Evolutionary conservation across 2,329 filamentous ascomycete species (phyloP).

Genomic region (Elsinoe necatrix): DNA sequence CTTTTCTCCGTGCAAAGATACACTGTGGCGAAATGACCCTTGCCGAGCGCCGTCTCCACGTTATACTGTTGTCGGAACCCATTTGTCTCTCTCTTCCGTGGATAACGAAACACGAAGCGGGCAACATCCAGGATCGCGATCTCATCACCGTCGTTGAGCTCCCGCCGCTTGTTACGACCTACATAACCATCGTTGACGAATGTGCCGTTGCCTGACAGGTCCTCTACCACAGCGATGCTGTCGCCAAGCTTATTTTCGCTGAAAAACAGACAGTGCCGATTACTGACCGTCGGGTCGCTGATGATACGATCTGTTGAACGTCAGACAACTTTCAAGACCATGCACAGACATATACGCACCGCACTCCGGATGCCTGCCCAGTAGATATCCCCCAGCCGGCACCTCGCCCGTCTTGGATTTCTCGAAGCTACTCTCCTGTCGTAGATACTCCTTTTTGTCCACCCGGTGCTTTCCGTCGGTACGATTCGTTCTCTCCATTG

Average conservation of each 20-base stretch:
- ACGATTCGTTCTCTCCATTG: slow-evolving; percentile 33
- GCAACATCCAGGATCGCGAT: slow-evolving; percentile 78
- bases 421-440: slow-evolving; percentile 56
- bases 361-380: slow-evolving; percentile 89
- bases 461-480: slow-evolving; percentile 39
- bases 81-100: slow-evolving; percentile 62
- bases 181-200: slow-evolving; percentile 89
- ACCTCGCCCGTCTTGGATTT: slow-evolving; percentile 40
- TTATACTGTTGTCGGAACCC: slow-evolving; percentile 81
- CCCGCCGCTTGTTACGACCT: slow-evolving; percentile 82
- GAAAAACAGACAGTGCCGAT: slow-evolving; percentile 68
- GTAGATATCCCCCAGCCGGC: slow-evolving; percentile 74
- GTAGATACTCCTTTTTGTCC: slow-evolving; percentile 46
- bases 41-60: slow-evolving; percentile 75
- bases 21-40: slow-evolving; percentile 91
- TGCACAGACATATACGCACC: slow-evolving; percentile 48
- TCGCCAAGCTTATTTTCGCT: slow-evolving; percentile 51
- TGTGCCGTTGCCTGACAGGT: slow-evolving; percentile 91
- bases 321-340: slow-evolving; percentile 7
- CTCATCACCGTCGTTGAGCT: slow-evolving; percentile 83
- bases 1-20: slow-evolving; percentile 83
- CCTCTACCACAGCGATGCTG: slow-evolving; percentile 68
- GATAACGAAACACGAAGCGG: slow-evolving; percentile 87
- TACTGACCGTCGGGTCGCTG: slow-evolving; percentile 73
- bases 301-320: slow-evolving; percentile 57